These are phyloP conservation scores for Phialophora expanda DNA, from an alignment of 2,329 filamentous ascomycete species.

Conservation along the genomic window DNA sequence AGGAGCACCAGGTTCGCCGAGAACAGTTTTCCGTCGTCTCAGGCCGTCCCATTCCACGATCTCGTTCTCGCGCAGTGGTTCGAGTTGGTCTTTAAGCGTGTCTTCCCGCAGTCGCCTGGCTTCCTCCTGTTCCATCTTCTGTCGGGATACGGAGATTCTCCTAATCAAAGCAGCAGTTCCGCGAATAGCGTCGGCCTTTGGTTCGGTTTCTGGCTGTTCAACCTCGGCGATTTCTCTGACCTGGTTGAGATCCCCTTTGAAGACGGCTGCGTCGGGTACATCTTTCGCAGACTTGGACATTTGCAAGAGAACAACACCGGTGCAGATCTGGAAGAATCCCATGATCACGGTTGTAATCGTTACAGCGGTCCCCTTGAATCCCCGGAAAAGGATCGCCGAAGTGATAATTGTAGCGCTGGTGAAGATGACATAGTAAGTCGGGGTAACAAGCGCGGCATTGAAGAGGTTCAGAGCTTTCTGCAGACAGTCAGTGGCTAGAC, in stretches of 20 bases:
- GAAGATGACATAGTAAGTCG: constrained; percentile 98
- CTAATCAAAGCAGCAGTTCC: constrained; percentile 87
- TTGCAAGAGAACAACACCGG: constrained; percentile 88
- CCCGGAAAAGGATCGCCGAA: constrained; percentile 87
- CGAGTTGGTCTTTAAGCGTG: constrained; percentile 70
- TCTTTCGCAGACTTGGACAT: constrained; percentile 99
- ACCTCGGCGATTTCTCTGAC: constrained; percentile 94
- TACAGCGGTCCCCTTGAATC: constrained; percentile 83
- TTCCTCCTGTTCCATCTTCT: constrained; percentile 80
- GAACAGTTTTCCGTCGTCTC: constrained; percentile 69
- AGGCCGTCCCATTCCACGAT: constrained; percentile 91
- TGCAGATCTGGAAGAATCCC: constrained; percentile 92
- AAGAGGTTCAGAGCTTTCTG: constrained; percentile 98
- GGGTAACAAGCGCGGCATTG: constrained; percentile 95
- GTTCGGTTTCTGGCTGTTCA: constrained; percentile 93
- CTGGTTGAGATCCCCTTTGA: constrained; percentile 91
- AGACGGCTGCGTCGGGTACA: constrained; percentile 89
- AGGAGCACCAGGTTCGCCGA: constrained; percentile 53
- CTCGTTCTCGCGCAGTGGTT: constrained; percentile 78
- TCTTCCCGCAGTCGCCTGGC: constrained; percentile 79
- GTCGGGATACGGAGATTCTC: constrained; percentile 74
- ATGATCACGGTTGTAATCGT: constrained; percentile 88
- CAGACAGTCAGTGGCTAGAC: constrained; percentile 30
- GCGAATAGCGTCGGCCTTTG: constrained; percentile 93
- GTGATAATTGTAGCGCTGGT: constrained; percentile 94